Conservation (phyloP, 768 basidiomycete genomes). For the Pleurotus sapidus region DNA sequence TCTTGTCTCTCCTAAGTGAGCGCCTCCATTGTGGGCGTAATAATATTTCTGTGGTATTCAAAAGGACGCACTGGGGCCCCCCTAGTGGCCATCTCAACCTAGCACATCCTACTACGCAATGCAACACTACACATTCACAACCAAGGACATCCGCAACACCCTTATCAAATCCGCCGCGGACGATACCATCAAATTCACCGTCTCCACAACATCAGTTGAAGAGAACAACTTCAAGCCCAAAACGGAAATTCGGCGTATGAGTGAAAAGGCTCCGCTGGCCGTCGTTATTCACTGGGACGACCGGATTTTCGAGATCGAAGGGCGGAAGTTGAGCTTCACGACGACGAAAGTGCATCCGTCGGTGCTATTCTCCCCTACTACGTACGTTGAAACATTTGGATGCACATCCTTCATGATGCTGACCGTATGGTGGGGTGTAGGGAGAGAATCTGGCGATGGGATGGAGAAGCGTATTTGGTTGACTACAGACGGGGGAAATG, state of each 20-base stretch:
- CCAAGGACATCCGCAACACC: too few species aligned
- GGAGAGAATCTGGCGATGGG: background rate
- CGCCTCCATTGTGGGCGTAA: too few species aligned
- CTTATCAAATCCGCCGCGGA: background rate
- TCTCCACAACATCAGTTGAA: background rate
- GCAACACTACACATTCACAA: too few species aligned
- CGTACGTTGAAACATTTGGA: background rate
- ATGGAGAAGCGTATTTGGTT: constrained; percentile 3
- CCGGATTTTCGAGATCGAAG: background rate
- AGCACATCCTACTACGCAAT: too few species aligned
- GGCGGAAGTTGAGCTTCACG: constrained; percentile 2
- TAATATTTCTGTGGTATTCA: too few species aligned
- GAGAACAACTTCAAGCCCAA: background rate
- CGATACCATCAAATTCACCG: background rate
- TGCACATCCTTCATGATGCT: background rate
- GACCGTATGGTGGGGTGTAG: background rate
- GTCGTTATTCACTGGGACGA: background rate
- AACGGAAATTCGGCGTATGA: background rate
- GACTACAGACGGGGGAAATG: background rate
- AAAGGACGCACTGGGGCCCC: too few species aligned
- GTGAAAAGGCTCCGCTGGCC: background rate
- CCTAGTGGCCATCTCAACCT: too few species aligned
- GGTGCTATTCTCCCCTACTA: background rate
- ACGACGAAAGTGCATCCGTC: background rate
- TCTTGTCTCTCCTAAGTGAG: too few species aligned